Evolutionary conservation across 2,329 filamentous ascomycete genomes (phyloP), one percentile per base, ranked within the genome.

Genomic region (Colletotrichum siamense): DNA sequence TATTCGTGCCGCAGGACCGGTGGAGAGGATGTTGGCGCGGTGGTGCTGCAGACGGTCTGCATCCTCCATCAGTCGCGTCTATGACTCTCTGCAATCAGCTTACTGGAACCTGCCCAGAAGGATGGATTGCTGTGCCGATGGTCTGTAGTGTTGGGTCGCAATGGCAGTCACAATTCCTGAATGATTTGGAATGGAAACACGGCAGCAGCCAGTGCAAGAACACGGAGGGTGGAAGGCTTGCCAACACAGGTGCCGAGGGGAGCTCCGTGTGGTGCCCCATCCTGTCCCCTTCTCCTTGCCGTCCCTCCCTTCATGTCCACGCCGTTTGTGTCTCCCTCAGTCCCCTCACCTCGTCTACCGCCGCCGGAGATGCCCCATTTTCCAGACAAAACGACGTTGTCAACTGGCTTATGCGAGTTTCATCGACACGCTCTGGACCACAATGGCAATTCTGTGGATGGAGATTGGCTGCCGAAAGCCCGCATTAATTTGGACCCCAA

Each of bases 351-450:
- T 68, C 32, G 49, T 71, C 34, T 73, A 28, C 57, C 49, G 70
- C 73, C n/a, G 71, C 39, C 44, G 57, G 73, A 69, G 69, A 73
- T 30, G 64, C 69, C 64, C 65, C 73, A 36, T 67, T 69, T 73
- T 61, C 44, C 57, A 63, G 64, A 36, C 73, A 63, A 65, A 52
- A 73, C 64, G 59, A 59, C 34, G 64, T 57, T 73, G 73, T 73
- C 55, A 68, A 63, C 52, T 59, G 39, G 69, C 73, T 76, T 24
- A 73, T 64, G 63, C 73, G 44, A 69, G 73, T 76, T 76, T 76
- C 73, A 76, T 76, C 57, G 34, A 18, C 57, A 68, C 32, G 26
- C 70, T 39, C 64, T 69, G 73, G 69, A 26, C 68, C 68, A 63
- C 36, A 44, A 36, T 73, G 59, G 63, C 55, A 73, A 64, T 39